Conservation (phyloP, 2,329 filamentous ascomycete species). For the Cladophialophora chaetospira region DNA sequence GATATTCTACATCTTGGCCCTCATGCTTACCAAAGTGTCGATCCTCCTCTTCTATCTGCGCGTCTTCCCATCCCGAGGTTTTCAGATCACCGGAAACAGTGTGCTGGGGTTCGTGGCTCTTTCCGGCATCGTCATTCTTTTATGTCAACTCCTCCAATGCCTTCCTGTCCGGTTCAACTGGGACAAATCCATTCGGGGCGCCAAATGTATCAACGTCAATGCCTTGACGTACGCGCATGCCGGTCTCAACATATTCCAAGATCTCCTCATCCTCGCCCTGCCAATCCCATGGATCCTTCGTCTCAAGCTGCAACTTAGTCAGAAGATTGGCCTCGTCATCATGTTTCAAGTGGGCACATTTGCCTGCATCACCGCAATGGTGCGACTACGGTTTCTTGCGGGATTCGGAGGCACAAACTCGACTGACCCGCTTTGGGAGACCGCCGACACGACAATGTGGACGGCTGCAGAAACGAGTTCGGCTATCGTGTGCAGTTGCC, state of each 20-base stretch:
- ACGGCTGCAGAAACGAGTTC: not conserved
- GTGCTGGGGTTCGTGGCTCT: slow-evolving; percentile 49
- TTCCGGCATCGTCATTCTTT: slow-evolving; percentile 42
- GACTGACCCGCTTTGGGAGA: not conserved
- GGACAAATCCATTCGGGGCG: slow-evolving; percentile 49
- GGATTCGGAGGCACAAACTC: not conserved
- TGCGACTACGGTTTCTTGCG: not conserved
- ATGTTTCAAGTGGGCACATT: slow-evolving; percentile 56
- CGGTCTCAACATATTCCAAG: slow-evolving; percentile 54
- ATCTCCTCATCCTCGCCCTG: slow-evolving; percentile 56
- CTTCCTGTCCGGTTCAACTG: slow-evolving; percentile 48
- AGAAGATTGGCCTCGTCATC: slow-evolving; percentile 52
- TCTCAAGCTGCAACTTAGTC: slow-evolving; percentile 50
- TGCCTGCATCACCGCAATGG: not conserved
- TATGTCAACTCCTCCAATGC: slow-evolving; percentile 44
- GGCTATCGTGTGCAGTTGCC: not conserved
- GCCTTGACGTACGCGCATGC: slow-evolving; percentile 56
- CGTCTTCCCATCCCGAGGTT: slow-evolving; percentile 50
- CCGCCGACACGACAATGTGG: not conserved
- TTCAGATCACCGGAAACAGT: slow-evolving; percentile 39
- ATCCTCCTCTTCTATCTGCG: slow-evolving; percentile 59
- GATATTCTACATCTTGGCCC: slow-evolving; percentile 51
- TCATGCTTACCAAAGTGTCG: slow-evolving; percentile 54
- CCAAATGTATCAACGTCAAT: slow-evolving; percentile 55
- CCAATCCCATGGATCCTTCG: slow-evolving; percentile 52